Evolutionary conservation across 2,329 filamentous ascomycete genomes (phyloP).

Genomic region (Hypoxylon rubiginosum): DNA sequence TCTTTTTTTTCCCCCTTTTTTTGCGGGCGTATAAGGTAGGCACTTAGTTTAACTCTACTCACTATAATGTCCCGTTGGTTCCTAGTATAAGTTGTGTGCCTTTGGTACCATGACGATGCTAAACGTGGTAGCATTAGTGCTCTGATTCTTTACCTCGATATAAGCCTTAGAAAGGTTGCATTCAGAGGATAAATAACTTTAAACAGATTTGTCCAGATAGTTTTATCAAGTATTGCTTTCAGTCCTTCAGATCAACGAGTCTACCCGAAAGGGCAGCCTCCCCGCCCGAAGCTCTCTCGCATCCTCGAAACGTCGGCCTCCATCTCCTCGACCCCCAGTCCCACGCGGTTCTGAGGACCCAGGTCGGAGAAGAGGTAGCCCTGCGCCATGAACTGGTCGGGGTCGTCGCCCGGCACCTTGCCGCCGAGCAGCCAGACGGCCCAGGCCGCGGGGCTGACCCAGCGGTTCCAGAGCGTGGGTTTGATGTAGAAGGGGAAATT

Average conservation of each 20-base stretch:
- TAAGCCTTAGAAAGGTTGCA: background rate
- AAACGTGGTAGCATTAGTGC: background rate
- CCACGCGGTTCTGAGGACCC: conserved; percentile 69
- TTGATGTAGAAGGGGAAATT: conserved; percentile 75
- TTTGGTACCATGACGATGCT: too few relatives aligned
- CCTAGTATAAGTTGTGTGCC: too few relatives aligned
- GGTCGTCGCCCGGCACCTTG: conserved; percentile 60
- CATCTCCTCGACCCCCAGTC: conserved; percentile 65
- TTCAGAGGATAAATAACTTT: background rate
- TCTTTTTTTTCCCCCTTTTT: background rate
- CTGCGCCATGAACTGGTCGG: conserved; percentile 58
- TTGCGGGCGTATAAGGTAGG: too few relatives aligned
- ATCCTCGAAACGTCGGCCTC: conserved; percentile 57
- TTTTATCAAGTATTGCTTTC: background rate
- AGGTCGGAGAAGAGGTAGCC: conserved; percentile 71
- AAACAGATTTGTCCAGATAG: background rate
- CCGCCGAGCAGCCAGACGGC: conserved; percentile 60
- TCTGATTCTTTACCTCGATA: background rate
- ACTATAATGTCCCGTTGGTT: too few relatives aligned
- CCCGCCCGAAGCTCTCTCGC: conserved; percentile 45
- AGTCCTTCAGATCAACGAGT: background rate
- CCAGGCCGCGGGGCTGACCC: conserved; percentile 67
- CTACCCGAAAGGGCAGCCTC: conserved; percentile 51
- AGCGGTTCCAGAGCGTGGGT: conserved; percentile 71
- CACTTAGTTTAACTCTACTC: too few relatives aligned